phyloP scores from a whole-genome alignment of 148 eudicot genomes.

The Amaranthus cruentus region DNA sequence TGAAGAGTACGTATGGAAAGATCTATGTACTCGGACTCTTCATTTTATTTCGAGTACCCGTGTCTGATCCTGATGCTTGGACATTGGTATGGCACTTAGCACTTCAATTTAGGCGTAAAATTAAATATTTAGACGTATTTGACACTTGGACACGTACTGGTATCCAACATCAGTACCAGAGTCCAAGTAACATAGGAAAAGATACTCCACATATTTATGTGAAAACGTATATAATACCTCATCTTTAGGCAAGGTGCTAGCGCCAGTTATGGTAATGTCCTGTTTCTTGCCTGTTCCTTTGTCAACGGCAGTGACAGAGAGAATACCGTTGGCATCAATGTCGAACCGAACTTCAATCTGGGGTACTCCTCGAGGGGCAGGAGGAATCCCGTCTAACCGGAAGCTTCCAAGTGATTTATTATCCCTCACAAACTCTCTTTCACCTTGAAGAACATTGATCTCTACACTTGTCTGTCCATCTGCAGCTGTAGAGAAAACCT shows the following conservation, averaged over 20 bases:
- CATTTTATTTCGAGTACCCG: too few species aligned
- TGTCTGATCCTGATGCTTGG: too few species aligned
- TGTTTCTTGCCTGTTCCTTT: conserved; percentile 76
- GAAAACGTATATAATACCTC: conserved; percentile 39
- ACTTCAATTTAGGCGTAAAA: too few species aligned
- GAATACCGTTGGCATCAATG: conserved; percentile 68
- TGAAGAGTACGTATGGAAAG: too few species aligned
- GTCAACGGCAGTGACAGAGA: conserved; percentile 60
- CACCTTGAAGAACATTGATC: conserved; percentile 67
- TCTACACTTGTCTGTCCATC: conserved; percentile 72
- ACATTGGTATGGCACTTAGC: too few species aligned
- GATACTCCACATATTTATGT: neutral
- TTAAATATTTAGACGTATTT: too few species aligned
- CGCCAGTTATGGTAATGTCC: conserved; percentile 68
- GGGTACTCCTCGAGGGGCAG: conserved; percentile 76
- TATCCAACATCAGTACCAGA: too few species aligned
- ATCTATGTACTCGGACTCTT: too few species aligned
- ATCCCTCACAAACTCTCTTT: conserved; percentile 67
- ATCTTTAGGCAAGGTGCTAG: conserved; percentile 61
- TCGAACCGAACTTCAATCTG: conserved; percentile 66
- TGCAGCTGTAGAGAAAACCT: conserved; percentile 69
- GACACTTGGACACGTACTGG: too few species aligned
- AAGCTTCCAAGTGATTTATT: conserved; percentile 67
- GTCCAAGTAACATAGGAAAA: too few species aligned
- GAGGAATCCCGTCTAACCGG: conserved; percentile 68